phyloP scores from a whole-genome alignment of 1,284 basidiomycete species.

The Apiotrichum sp. region DNA sequence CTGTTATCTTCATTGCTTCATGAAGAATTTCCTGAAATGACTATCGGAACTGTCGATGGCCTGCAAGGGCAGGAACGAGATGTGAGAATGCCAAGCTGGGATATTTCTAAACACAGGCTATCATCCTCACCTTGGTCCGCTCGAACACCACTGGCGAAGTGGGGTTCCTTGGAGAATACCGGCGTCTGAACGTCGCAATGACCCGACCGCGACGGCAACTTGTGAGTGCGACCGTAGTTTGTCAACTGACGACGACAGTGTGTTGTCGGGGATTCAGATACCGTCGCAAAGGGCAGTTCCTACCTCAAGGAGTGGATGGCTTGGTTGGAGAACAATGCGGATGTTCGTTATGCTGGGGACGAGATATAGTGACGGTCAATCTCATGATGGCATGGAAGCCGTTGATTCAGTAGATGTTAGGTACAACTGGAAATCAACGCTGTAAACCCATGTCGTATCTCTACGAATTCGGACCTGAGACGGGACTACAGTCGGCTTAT shows the following conservation, averaged over 20 bases:
- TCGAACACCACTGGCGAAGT: conserved; percentile 79
- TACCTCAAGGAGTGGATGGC: conserved; percentile 83
- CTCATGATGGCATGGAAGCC: no score
- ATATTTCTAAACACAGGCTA: conserved; percentile 52
- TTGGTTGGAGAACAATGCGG: conserved; percentile 84
- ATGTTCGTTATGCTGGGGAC: conserved; percentile 71
- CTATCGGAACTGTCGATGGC: conserved; percentile 86
- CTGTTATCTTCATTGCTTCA: conserved; percentile 67
- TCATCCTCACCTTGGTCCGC: conserved; percentile 80
- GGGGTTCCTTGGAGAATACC: conserved; percentile 83
- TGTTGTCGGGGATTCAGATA: conserved; percentile 83
- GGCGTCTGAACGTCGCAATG: conserved; percentile 91
- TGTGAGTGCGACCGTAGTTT: conserved; percentile 48
- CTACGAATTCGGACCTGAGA: no score
- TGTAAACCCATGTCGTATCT: no score
- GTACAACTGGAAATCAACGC: no score
- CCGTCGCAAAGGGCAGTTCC: conserved; percentile 69
- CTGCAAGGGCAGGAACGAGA: conserved; percentile 79
- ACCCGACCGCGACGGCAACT: conserved; percentile 85
- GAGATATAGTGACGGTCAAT: conserved; percentile 7
- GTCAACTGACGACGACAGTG: conserved; percentile 53
- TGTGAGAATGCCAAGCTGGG: conserved; percentile 18
- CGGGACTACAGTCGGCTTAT: no score
- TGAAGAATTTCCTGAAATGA: conserved; percentile 64
- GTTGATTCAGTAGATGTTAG: neutral